Evolutionary conservation across 768 basidiomycete species (phyloP).

Genomic region (Kwoniella sp.): DNA sequence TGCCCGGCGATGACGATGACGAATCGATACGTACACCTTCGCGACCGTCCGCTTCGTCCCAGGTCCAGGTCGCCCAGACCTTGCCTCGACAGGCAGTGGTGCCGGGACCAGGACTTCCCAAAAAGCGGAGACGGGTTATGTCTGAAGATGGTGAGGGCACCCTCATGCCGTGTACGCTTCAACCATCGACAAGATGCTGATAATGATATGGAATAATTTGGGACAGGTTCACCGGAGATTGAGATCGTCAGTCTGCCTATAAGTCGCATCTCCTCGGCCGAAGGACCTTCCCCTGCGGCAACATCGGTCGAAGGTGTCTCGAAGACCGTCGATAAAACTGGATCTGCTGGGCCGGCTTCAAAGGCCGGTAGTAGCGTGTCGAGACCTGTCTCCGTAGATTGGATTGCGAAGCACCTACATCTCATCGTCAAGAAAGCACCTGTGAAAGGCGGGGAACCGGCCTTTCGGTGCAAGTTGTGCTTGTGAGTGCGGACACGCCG

Average conservation of each 20-base stretch:
- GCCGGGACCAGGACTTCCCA: not conserved
- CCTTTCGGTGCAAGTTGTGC: no score
- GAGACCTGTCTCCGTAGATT: no score
- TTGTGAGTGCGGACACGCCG: no score
- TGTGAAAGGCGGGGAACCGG: no score
- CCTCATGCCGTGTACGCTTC: not conserved
- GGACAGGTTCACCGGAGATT: not conserved
- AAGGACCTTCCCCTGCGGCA: not conserved
- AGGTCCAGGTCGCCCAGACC: not conserved
- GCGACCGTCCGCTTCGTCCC: not conserved
- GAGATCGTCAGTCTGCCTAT: not conserved
- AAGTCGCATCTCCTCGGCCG: not conserved
- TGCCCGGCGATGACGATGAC: slow-evolving; percentile 11
- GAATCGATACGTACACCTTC: slow-evolving; percentile 1
- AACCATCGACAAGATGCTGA: not conserved
- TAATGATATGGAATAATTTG: not conserved
- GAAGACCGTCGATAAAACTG: not conserved
- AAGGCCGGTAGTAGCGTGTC: not conserved
- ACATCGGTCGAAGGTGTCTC: not conserved
- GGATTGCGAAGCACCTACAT: no score
- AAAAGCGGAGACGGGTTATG: not conserved
- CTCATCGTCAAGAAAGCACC: no score
- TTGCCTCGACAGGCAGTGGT: not conserved
- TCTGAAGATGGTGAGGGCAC: slow-evolving; percentile 11
- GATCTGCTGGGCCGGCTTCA: not conserved